Conservation (phyloP, 2,329 filamentous ascomycete species). For the Cryphonectria nitschkei region DNA sequence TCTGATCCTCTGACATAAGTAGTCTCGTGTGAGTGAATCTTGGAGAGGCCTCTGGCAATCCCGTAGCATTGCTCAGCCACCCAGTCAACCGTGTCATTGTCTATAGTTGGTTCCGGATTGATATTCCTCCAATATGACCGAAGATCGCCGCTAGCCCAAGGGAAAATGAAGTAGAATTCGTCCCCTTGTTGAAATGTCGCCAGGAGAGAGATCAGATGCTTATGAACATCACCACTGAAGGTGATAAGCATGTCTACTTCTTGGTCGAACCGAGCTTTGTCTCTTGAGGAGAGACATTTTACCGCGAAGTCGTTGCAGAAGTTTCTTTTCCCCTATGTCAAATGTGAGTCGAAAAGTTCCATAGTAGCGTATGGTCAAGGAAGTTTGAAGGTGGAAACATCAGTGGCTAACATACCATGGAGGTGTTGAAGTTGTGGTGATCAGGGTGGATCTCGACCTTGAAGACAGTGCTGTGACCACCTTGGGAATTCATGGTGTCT, state of each 20-base stretch:
- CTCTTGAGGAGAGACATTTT: constrained; percentile 18
- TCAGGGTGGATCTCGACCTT: constrained; percentile 28
- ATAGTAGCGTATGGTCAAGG: too few species aligned
- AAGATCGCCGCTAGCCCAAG: constrained; percentile 29
- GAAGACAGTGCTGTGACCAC: constrained; percentile 23
- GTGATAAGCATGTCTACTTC: constrained; percentile 31
- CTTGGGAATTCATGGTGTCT: not conserved
- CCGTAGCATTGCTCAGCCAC: constrained; percentile 10
- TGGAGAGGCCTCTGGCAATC: not conserved
- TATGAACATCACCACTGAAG: constrained; percentile 25
- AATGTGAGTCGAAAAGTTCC: too few species aligned
- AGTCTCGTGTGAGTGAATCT: not conserved
- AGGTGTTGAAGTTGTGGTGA: constrained; percentile 26
- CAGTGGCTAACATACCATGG: not conserved
- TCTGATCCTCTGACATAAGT: not conserved
- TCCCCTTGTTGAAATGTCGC: constrained; percentile 28
- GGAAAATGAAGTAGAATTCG: constrained; percentile 29
- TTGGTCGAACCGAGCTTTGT: constrained; percentile 20
- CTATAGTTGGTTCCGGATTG: not conserved
- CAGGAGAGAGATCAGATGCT: constrained; percentile 31
- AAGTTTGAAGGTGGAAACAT: too few species aligned
- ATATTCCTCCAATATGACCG: constrained; percentile 13
- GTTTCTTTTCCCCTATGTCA: too few species aligned
- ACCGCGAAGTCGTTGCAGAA: constrained; percentile 18
- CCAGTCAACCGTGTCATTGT: not conserved